Evolutionary conservation across 1,139 yeast species (phyloP), one percentile per base, ranked within the genome.

Genomic region (Protomyces inundatus): DNA sequence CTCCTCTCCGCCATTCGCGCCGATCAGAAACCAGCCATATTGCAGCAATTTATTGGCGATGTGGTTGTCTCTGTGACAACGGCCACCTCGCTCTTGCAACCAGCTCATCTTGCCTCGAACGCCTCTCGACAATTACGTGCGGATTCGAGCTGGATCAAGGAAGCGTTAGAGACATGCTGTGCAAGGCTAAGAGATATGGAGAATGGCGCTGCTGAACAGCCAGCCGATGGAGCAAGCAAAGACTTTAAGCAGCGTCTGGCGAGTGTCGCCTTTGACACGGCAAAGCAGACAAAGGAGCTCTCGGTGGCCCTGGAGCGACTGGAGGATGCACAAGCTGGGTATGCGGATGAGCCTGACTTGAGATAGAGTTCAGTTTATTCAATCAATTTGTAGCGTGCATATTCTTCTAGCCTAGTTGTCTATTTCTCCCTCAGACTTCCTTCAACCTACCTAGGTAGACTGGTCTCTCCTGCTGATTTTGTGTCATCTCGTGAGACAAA

Each of bases 181-280:
- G 46, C 61, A 32, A 32, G 59, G 55, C 51, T 64, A 33, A 34
- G 46, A 5, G 57, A 64, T 7, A 51, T 60, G 58, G 58, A 55
- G 37, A 50, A 36, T 34, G 54, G 39, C 32, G 61, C 55, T 14
- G 53, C 56, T 16, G 66, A 64, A 33, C 66, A 69, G 37, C 77
- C 81, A 67, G 81, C 79, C 57, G 90, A 85, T 68, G 78, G 75
- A 42, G 87, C 84, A 63, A 85, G 82, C 73, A 88, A 91, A 74
- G 88, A 88, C 69, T 87, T 90, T 78, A 88, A 87, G 75, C 98
- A 91, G 76, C 82, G 97, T 70, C 82, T 93, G 69, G 98, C 98
- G 0, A 98, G 97, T 1, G 87, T 90, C 68, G 90, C 97, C 32
- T 93, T 90, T 77, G 98, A 93, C 73, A 89, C 91, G 77, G 97